Evolutionary conservation across 2,329 filamentous ascomycete genomes (phyloP), one percentile per base, ranked within the genome.

Genomic region (Alternaria solani): DNA sequence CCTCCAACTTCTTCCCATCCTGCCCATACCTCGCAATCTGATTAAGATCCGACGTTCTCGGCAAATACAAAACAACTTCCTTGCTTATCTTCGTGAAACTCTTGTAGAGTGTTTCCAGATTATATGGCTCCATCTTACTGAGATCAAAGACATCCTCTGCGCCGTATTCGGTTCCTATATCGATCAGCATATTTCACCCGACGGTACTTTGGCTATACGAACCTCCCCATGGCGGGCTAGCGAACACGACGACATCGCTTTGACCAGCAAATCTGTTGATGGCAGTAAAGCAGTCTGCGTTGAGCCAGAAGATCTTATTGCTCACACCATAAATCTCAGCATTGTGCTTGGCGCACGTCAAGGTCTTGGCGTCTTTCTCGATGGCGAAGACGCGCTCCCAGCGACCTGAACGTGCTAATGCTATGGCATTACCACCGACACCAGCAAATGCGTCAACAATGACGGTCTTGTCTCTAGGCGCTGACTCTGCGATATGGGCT

Each of bases 271-370:
- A 80, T 53, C 84, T 79, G 36, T 79, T 81, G 25, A 96, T 79
- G 48, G 89, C 88, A 36, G 91, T 85, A 73, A 99, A 96, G 75
- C 91, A 95, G 79, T 98, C 94, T 4, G 90, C 94, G 55, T 91
- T 84, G 38, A 97, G 86, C 90, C 93, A 99, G 55, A 88, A 91
- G 70, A 99, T 94, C 72, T 87, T 88, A 49, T 89, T 86, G 3
- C 83, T 81, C 0, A 97, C 91, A 4, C 90, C 94, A 75, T 97
- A 96, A 46, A 98, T 82, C 55, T 88, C 84, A 7, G 95, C 93
- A 76, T 99, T 99, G 76, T 96, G 89, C 81, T 96, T 94, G 26
- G 93, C 95, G 79, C 96, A 99, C 46, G 90, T 89, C 7, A 99
- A 85, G 1, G 91, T 92, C 9, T 88, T 86, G 4, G 89, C 83